phyloP scores from a whole-genome alignment of 108 stramenopile species.

The Nitzschia inconspicua region DNA sequence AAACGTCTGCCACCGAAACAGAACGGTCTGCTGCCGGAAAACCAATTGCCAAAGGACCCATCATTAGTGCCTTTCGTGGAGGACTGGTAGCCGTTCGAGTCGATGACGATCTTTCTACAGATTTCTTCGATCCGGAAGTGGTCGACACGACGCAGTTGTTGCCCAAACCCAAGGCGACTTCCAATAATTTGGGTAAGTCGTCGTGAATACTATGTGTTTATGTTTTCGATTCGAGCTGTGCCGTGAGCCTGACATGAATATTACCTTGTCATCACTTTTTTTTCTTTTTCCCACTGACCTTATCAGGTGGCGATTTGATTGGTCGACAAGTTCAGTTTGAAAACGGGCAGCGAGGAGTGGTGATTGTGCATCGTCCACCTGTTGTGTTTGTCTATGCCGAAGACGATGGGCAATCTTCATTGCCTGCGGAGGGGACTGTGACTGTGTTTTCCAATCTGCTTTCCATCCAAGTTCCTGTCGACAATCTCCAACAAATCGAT shows the following conservation, averaged over 20 bases:
- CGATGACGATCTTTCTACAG: constrained; percentile 15
- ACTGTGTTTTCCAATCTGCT: constrained; percentile 29
- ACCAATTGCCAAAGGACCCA: constrained; percentile 25
- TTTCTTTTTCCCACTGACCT: neutral
- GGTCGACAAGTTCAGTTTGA: constrained; percentile 57
- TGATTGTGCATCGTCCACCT: constrained; percentile 78
- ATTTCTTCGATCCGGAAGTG: constrained; percentile 2
- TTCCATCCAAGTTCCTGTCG: constrained; percentile 28
- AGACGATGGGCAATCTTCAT: neutral
- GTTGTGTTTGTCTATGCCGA: constrained; percentile 64
- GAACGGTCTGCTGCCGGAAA: no score
- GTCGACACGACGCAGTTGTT: no score
- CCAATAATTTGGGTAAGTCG: no score
- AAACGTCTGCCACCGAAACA: no score
- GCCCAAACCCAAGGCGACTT: no score
- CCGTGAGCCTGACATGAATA: no score
- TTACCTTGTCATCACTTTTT: neutral
- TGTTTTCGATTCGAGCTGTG: no score
- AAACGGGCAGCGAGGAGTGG: constrained; percentile 45
- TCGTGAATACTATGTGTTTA: no score
- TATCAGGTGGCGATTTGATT: constrained; percentile 58
- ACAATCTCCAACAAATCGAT: constrained; percentile 37
- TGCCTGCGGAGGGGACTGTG: constrained; percentile 7
- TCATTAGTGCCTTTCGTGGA: constrained; percentile 28
- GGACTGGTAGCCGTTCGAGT: constrained; percentile 31